Evolutionary conservation across 495 filamentous ascomycete genomes (phyloP), one percentile per base, ranked within the genome.

Genomic region (Collariella sp.): DNA sequence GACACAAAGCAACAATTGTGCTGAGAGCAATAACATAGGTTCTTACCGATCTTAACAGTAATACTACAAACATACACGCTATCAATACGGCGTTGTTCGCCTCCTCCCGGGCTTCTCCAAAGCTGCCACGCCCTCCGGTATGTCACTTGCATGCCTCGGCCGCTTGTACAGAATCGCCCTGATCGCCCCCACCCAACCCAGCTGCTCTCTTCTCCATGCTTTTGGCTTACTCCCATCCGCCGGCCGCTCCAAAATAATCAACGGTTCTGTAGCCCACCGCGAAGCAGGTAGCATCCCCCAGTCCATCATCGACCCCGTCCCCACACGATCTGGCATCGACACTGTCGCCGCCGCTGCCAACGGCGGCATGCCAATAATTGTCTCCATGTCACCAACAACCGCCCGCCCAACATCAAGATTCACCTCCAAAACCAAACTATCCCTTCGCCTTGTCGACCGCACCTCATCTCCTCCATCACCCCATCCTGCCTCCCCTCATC

Each of bases 101-200:
- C 58, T 44, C 38, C 52, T 36, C 18, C 45, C 42, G 11, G 38
- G 46, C 43, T 42, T 60, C 52, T 61, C 56, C 40, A 40, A 49
- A 23, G 63, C 57, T 5, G 52, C 52, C 15, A 62, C 52, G 4
- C 57, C 63, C 9, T 55, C 41, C 0, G 56, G 55, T 2, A 62
- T 33, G n/a, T 67, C 61, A 11, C 57, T 43, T 13, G 49, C 48
- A 18, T 36, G 44, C 39, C 61, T 54, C 24, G 57, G 63, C 50
- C 42, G 48, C 42, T 33, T 54, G 45, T 52, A 47, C 46, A 61
- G 24, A 6, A 66, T 56, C 13, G 56, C 15, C 57, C 44, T 58
- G 3, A 57, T 45, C 2, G 69, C 71, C 11, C 71, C 70, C n/a
- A 38, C 20, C 71, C 71, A 74, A 5, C 71, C 71, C 19, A 74